A percentile compares a stretch with the other conserved stretches of the same genome.
phyloP scores from a whole-genome alignment of 108 stramenopile species.

The Skeletonema tropicum region DNA sequence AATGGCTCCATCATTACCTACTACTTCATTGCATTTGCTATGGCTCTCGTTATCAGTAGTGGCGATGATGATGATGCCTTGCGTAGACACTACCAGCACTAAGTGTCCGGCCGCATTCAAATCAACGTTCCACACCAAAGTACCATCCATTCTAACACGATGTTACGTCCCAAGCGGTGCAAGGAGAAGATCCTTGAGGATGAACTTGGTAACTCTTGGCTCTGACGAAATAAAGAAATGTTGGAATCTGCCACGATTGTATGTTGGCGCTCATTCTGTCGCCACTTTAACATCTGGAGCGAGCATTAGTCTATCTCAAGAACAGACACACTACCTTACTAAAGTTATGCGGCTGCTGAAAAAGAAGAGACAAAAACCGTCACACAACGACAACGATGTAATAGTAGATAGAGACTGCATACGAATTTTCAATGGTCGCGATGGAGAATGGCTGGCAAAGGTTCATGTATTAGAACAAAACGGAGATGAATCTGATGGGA shows the following conservation, averaged over 20 bases:
- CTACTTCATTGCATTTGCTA: background rate
- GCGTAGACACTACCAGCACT: background rate
- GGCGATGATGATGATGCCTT: background rate
- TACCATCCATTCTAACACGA: background rate
- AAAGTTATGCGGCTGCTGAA: conserved; percentile 78
- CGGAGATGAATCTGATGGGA: conserved; percentile 1
- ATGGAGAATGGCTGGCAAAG: conserved; percentile 84
- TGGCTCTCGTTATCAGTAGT: background rate
- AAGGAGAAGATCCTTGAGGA: background rate
- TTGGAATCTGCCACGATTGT: conserved; percentile 43
- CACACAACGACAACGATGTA: background rate
- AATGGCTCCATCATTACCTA: background rate
- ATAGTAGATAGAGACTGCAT: conserved; percentile 32
- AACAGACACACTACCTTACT: conserved; percentile 76
- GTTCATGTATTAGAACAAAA: conserved; percentile 21
- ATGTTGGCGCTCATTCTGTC: conserved; percentile 19
- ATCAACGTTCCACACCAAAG: background rate
- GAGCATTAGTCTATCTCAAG: conserved; percentile 43
- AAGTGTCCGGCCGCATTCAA: background rate
- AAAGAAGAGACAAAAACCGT: conserved; percentile 39
- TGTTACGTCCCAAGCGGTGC: background rate
- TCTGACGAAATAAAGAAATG: conserved; percentile 12
- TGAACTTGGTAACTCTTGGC: background rate
- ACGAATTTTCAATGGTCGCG: conserved; percentile 72
- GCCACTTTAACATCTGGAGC: conserved; percentile 9